Evolutionary conservation across 139 green algal species (phyloP).

Genomic region (Desmodesmus armatus): DNA sequence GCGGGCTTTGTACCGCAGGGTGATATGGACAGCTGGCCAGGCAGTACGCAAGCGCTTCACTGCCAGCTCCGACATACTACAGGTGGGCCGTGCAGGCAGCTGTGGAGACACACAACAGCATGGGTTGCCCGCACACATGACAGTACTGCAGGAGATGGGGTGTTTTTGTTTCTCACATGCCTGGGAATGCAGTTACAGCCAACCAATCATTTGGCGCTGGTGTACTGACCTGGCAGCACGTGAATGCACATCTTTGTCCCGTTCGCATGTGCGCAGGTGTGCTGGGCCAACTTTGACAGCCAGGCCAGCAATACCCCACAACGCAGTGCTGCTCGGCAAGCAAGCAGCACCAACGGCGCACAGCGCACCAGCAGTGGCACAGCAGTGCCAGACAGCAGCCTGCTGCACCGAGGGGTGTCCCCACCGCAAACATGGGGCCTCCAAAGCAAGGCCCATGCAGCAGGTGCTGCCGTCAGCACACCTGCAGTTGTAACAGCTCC

Average conservation of each 20-base stretch:
- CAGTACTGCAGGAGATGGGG: no score
- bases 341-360: neutral
- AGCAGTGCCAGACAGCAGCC: neutral
- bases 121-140: no score
- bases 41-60: conserved; percentile 60
- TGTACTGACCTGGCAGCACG: no score
- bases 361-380: neutral
- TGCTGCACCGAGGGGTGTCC: neutral
- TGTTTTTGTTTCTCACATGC: no score
- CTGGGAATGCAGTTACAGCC: no score
- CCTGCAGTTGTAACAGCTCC: neutral
- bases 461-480: neutral
- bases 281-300: neutral
- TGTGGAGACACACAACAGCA: neutral
- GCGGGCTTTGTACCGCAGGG: conserved; percentile 38
- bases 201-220: no score
- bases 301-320: neutral
- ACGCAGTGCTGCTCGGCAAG: neutral
- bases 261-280: conserved; percentile 20
- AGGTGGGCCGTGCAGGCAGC: conserved; percentile 14
- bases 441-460: neutral
- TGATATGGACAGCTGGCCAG: conserved; percentile 56
- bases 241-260: no score
- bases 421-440: neutral
- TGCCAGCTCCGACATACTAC: conserved; percentile 46